A percentile compares a stretch with the other conserved stretches of the same genome.
Conservation (phyloP, 106 monocot genomes). For the Dioscorea alata region DNA sequence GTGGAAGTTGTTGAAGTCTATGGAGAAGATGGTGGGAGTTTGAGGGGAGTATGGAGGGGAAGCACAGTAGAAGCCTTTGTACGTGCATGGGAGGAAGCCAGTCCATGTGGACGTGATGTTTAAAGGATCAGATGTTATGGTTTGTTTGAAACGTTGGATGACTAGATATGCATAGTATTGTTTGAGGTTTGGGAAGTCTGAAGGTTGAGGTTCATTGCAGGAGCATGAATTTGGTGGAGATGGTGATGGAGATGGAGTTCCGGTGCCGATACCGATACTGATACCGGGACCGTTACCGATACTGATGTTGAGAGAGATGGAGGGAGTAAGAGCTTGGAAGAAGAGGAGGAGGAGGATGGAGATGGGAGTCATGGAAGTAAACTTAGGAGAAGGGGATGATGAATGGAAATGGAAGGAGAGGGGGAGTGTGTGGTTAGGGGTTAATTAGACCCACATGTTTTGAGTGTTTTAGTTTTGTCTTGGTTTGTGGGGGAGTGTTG, state of each 20-base stretch:
- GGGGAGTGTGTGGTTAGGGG: too few species aligned
- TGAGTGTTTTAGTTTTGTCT: too few species aligned
- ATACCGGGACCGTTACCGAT: conserved; percentile 3
- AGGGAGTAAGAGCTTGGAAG: not conserved
- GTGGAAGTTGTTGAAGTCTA: conserved; percentile 47
- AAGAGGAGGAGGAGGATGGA: conserved; percentile 3
- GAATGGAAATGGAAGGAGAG: not conserved
- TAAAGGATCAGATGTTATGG: conserved; percentile 42
- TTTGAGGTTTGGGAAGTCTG: conserved; percentile 27
- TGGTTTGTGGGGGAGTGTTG: too few species aligned
- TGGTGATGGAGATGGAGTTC: too few species aligned
- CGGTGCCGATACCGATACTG: conserved; percentile 6
- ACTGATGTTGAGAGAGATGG: not conserved
- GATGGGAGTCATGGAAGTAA: too few species aligned
- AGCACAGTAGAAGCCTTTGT: conserved; percentile 55
- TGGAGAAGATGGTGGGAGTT: conserved; percentile 27
- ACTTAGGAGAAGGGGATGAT: not conserved
- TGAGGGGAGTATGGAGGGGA: conserved; percentile 18
- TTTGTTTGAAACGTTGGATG: conserved; percentile 30
- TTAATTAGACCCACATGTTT: too few species aligned
- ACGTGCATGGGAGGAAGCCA: conserved; percentile 27
- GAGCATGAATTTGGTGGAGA: too few species aligned
- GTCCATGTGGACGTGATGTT: conserved; percentile 20
- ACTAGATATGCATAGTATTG: conserved; percentile 29
- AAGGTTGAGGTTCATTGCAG: not conserved